Base-by-base conservation (phyloP, 768 basidiomycete genomes). In the Panellus pusillus region DNA sequence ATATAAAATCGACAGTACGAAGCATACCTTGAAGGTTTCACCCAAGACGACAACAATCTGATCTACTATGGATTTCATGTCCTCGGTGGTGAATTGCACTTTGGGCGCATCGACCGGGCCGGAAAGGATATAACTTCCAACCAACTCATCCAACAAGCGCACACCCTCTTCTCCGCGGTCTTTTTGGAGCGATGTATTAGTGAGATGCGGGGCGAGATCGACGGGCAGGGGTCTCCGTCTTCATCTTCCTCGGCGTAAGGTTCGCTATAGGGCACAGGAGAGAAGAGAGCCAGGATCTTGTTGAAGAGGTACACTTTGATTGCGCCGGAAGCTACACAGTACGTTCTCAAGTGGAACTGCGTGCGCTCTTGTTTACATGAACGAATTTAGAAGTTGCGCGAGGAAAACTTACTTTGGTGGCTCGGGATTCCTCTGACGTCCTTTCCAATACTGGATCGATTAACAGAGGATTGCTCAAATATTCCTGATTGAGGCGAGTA, bases 311-410 rank as follows among this genome's bases (percentile, higher is more conserved):
- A 95, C 14, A 98, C 75, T 50, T 79, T 82, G 36, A 95, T 77
- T 20, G 87, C 86, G 6, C 90, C 91, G 2, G 82, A 82, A 9
- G 87, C 82, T 19, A 93, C 77, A 57, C 84, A 90, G 68, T 99
- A 99, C 7, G 86, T 89, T 39, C 97, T 82, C 40, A 99, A 78
- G 69, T 99, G 97, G 69, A 98, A 98, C 91, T 99, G 68, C 14
- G 20, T 39, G 46, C 6, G 24, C 24, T 24, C 24, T 24, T 13
- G 51, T 14, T 39, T 36, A n/a, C 42, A 35, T 46, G 14, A 38
- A 41, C 48, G 37, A 15, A 52, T 27, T 37, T 20, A 32, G 50
- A 17, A 39, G 27, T 37, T 52, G 28, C 24, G 17, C 51, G 43
- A 40, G 37, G 47, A 15, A 29, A 44, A 69, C 74, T 56, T 53